Percentiles rank a stretch among this genome's conserved stretches.
Evolutionary conservation across 805 yeast genomes (phyloP).

Genomic region (Myxozyma sirexii): DNA sequence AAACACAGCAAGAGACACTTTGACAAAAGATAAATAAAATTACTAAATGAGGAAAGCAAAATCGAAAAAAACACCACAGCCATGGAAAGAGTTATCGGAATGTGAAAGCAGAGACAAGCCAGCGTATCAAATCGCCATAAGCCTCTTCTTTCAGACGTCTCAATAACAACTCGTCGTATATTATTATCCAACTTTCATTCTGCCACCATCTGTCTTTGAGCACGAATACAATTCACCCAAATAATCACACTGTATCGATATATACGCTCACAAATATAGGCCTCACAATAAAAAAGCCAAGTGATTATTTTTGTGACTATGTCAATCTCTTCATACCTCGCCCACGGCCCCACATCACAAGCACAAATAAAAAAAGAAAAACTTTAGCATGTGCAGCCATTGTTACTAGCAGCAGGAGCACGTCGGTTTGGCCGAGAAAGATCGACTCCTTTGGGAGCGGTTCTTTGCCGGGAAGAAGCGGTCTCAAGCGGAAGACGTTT

Average conservation of each 20-base stretch:
- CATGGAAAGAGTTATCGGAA: slow-evolving; percentile 13
- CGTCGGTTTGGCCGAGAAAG: slow-evolving; percentile 36
- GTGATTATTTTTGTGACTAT: neutral
- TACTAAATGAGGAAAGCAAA: slow-evolving; percentile 3
- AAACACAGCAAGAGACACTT: neutral
- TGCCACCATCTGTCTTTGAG: neutral
- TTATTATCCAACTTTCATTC: neutral
- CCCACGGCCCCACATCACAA: neutral
- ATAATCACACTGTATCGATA: neutral
- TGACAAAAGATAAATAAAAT: neutral
- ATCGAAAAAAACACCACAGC: slow-evolving; percentile 18
- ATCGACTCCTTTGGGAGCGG: slow-evolving; percentile 43
- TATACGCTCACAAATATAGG: neutral
- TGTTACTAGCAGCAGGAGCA: slow-evolving; percentile 32
- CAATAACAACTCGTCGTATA: neutral
- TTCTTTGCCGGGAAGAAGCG: slow-evolving; percentile 35
- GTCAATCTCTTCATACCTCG: neutral
- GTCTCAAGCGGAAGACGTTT: slow-evolving; percentile 52
- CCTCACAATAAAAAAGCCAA: neutral
- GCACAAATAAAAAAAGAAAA: neutral
- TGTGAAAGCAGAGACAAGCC: neutral
- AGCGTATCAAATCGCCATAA: neutral
- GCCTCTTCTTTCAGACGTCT: neutral
- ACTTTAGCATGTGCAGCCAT: slow-evolving; percentile 44
- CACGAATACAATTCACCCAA: neutral